These are phyloP conservation scores for Withania somnifera DNA, from an alignment of 305 asterid genomes.

Conservation along the genomic window DNA sequence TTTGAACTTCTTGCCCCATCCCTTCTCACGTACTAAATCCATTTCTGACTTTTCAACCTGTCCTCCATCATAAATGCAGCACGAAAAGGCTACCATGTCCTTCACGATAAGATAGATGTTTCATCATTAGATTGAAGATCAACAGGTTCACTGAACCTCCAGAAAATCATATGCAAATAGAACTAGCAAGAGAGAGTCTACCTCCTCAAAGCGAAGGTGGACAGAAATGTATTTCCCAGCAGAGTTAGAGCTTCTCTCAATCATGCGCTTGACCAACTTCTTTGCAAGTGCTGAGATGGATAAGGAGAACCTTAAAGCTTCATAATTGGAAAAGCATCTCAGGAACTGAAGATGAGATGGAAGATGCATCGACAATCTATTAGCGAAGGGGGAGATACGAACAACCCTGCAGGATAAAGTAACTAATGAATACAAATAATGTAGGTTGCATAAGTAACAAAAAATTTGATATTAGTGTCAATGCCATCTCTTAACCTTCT, in stretches of 20 bases:
- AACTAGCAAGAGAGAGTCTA: conserved; percentile 7
- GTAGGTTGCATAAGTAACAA: background rate
- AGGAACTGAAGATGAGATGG: conserved; percentile 64
- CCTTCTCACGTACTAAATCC: conserved; percentile 58
- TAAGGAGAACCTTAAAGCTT: conserved; percentile 70
- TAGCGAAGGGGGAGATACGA: conserved; percentile 80
- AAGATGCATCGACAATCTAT: conserved; percentile 58
- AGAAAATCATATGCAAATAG: background rate
- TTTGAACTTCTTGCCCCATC: conserved; percentile 72
- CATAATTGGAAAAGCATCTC: conserved; percentile 73
- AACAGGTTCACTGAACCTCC: background rate
- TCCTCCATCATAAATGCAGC: conserved; percentile 75
- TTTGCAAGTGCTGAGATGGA: conserved; percentile 46
- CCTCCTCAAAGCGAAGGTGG: conserved; percentile 93
- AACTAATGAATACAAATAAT: background rate
- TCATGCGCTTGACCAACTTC: conserved; percentile 48
- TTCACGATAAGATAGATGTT: conserved; percentile 8
- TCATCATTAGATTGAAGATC: conserved; percentile 1
- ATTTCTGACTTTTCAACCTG: conserved; percentile 49
- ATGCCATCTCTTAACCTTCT: background rate
- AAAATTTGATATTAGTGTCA: background rate
- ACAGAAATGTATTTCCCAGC: conserved; percentile 65
- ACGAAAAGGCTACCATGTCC: conserved; percentile 96
- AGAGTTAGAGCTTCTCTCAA: conserved; percentile 38
- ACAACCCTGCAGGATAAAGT: conserved; percentile 43